Conservation (phyloP, 495 filamentous ascomycete species). For the Astrothelium subdiscretum region DNA sequence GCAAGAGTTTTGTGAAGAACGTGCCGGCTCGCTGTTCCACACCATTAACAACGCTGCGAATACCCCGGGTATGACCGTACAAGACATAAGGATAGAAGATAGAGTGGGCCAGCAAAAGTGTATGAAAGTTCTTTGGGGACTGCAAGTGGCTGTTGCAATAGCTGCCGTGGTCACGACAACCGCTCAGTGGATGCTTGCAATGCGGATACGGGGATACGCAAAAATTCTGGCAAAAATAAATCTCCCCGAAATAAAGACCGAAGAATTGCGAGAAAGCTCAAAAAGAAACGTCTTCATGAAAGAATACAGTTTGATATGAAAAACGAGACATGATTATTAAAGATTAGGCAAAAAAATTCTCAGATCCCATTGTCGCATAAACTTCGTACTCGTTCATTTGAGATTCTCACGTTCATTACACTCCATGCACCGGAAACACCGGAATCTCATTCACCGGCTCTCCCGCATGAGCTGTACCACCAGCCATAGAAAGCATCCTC, state of each 20-base stretch:
- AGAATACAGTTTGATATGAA: neutral
- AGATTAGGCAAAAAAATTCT: neutral
- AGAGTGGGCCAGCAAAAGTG: neutral
- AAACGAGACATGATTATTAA: neutral
- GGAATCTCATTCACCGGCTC: neutral
- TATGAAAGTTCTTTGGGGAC: neutral
- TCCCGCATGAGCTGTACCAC: neutral
- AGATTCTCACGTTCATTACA: neutral
- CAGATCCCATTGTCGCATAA: too few relatives aligned
- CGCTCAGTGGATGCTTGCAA: slow-evolving; percentile 16
- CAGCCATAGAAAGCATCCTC: neutral
- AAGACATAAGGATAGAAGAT: neutral
- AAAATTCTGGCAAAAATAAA: neutral
- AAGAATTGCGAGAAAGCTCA: neutral
- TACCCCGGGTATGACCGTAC: neutral
- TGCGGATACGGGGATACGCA: slow-evolving; percentile 8
- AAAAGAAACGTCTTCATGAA: neutral
- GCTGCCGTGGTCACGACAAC: slow-evolving; percentile 6
- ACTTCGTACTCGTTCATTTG: too few relatives aligned
- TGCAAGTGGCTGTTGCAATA: slow-evolving; percentile 5
- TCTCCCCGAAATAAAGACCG: neutral
- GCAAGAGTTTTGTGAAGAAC: neutral
- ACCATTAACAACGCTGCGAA: neutral
- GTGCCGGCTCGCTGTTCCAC: neutral
- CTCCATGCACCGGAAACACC: neutral